Conservation (phyloP, 2,329 filamentous ascomycete genomes). For the Talaromyces funiculosus region DNA sequence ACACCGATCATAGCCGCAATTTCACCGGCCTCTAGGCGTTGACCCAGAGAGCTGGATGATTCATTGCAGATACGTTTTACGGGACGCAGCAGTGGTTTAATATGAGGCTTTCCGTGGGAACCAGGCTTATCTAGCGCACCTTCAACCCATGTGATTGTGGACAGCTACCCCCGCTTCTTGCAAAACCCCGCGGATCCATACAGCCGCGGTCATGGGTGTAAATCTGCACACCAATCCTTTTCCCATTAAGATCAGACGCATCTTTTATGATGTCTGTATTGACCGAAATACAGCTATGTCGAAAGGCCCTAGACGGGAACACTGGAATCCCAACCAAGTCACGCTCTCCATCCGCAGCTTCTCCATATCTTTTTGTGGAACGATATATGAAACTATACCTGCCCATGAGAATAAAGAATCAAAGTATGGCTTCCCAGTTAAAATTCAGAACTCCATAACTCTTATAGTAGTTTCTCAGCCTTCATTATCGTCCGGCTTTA, state of each 20-base stretch:
- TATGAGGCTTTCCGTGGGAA: slow-evolving; percentile 24
- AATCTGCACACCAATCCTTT: slow-evolving; percentile 31
- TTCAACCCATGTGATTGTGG: slow-evolving; percentile 29
- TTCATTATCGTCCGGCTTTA: not conserved
- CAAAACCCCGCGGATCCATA: slow-evolving; percentile 31
- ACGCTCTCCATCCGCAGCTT: slow-evolving; percentile 11
- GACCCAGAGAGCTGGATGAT: slow-evolving; percentile 23
- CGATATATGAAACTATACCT: slow-evolving; percentile 18
- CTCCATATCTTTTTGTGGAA: too few relatives aligned
- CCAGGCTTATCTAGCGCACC: slow-evolving; percentile 27
- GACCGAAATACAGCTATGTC: slow-evolving; percentile 30
- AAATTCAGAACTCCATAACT: not conserved
- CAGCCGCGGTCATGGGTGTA: slow-evolving; percentile 38
- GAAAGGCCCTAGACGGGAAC: slow-evolving; percentile 24
- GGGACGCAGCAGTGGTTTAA: slow-evolving; percentile 20
- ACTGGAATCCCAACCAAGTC: slow-evolving; percentile 22
- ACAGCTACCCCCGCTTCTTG: slow-evolving; percentile 30
- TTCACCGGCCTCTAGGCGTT: slow-evolving; percentile 32
- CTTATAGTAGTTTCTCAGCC: not conserved
- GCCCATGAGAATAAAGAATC: slow-evolving; percentile 20
- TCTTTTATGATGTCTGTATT: slow-evolving; percentile 26
- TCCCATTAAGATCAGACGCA: slow-evolving; percentile 30
- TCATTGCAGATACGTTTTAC: slow-evolving; percentile 14
- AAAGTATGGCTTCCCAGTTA: too few relatives aligned
- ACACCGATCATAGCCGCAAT: slow-evolving; percentile 36